Evolutionary conservation across 768 basidiomycete genomes (phyloP).

Genomic region (Xerocomellus amylosporus): DNA sequence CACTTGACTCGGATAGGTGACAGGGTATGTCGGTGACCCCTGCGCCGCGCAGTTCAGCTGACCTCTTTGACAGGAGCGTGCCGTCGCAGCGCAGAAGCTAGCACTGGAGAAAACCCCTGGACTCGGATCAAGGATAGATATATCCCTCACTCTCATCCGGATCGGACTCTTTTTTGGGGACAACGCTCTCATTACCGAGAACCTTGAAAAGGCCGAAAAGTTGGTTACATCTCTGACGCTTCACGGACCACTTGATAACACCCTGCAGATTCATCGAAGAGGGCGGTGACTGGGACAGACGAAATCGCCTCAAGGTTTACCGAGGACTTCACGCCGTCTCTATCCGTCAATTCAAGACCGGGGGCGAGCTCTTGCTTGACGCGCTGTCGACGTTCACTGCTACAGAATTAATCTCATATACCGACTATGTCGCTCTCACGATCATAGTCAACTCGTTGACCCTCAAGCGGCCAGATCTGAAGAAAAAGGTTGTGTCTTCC

Average conservation of each 20-base stretch:
- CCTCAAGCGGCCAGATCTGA: conserved; percentile 79
- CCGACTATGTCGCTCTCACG: conserved; percentile 84
- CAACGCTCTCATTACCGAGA: conserved; percentile 61
- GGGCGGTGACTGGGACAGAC: conserved; percentile 97
- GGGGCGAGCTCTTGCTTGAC: conserved; percentile 82
- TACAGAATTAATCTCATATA: conserved; percentile 81
- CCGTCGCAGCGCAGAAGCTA: conserved; percentile 74
- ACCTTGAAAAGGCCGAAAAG: conserved; percentile 81
- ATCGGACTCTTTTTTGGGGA: conserved; percentile 91
- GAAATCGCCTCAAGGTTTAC: conserved; percentile 97
- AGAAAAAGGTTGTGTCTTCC: conserved; percentile 67
- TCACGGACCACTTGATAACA: background rate
- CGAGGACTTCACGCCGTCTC: conserved; percentile 80
- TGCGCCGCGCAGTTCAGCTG: background rate
- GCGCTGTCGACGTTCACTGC: conserved; percentile 94
- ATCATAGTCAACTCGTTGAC: conserved; percentile 77
- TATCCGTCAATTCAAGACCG: conserved; percentile 87
- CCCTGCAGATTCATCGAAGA: conserved; percentile 75
- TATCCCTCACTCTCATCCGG: conserved; percentile 82
- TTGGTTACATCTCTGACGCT: conserved; percentile 37
- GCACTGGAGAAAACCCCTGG: conserved; percentile 92
- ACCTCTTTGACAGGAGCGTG: conserved; percentile 57
- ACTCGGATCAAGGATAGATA: conserved; percentile 89
- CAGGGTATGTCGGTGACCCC: conserved; percentile 40
- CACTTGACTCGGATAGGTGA: conserved; percentile 90